Conservation (phyloP, 805 yeast species). For the Priceomyces medius region DNA sequence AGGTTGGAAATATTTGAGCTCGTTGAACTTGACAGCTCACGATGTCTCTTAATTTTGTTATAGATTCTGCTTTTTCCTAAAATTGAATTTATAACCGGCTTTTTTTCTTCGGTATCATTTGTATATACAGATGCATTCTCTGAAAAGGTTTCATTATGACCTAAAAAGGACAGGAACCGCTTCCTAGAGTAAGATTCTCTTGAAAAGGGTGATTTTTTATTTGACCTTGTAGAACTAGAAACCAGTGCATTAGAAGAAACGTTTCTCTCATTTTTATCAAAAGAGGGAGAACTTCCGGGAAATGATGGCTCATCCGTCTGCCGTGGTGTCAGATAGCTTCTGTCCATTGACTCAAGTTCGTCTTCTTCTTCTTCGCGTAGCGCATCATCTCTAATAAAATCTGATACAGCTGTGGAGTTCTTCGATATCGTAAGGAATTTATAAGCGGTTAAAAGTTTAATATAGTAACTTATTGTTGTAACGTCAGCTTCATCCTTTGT, state of each 20-base stretch:
- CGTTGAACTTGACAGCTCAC: constrained; percentile 35
- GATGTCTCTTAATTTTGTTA: constrained; percentile 33
- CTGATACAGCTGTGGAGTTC: constrained; percentile 4
- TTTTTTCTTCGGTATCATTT: constrained; percentile 17
- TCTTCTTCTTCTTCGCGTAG: constrained; percentile 10
- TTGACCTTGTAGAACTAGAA: neutral
- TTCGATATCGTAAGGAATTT: constrained; percentile 28
- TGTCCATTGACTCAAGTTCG: constrained; percentile 3
- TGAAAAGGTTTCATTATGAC: neutral
- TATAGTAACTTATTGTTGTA: constrained; percentile 26
- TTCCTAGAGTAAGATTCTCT: constrained; percentile 11
- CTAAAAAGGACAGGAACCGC: constrained; percentile 19
- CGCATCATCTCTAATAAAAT: neutral
- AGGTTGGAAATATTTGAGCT: constrained; percentile 20
- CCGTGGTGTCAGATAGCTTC: neutral
- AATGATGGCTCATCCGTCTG: neutral
- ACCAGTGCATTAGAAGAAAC: constrained; percentile 1
- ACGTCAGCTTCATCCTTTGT: constrained; percentile 19
- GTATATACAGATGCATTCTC: neutral
- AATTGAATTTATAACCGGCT: constrained; percentile 20
- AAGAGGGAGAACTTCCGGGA: constrained; percentile 1
- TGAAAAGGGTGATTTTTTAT: constrained; percentile 1
- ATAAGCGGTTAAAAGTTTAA: constrained; percentile 32
- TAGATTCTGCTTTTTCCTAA: constrained; percentile 36
- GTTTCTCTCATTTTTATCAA: neutral